Percentiles rank a stretch among this genome's conserved stretches.
These are phyloP conservation scores for Pachysandra terminalis DNA, from an alignment of 164 flowering plant genomes.

Conservation along the genomic window DNA sequence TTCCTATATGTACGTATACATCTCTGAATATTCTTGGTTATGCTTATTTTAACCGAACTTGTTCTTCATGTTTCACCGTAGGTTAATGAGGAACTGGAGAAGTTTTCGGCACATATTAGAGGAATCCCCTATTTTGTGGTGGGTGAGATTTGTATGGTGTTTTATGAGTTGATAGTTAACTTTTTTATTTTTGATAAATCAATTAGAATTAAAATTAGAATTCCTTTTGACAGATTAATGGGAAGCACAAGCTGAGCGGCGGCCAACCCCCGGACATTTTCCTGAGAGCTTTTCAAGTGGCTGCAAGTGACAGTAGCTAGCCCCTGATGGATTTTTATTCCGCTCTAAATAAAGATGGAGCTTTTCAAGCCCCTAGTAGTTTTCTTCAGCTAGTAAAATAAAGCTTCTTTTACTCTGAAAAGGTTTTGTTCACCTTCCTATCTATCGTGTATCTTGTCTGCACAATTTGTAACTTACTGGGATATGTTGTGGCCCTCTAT, in stretches of 20 bases:
- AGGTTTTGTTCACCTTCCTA: too few relatives aligned
- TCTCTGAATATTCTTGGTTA: not conserved
- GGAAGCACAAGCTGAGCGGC: conserved; percentile 65
- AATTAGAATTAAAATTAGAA: not conserved
- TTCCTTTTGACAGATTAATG: conserved; percentile 59
- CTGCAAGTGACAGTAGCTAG: conserved; percentile 36
- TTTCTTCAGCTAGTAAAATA: not conserved
- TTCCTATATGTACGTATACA: not conserved
- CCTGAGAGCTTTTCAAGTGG: conserved; percentile 58
- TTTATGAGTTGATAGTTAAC: not conserved
- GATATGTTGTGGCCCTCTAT: too few relatives aligned
- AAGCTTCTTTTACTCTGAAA: not conserved
- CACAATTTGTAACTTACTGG: too few relatives aligned
- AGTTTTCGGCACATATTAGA: conserved; percentile 45
- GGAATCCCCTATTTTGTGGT: conserved; percentile 89
- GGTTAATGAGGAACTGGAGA: conserved; percentile 68
- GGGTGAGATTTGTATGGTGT: conserved; percentile 15
- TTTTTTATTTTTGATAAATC: not conserved
- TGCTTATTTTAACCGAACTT: conserved; percentile 13
- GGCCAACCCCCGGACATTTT: conserved; percentile 87
- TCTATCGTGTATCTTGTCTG: too few relatives aligned
- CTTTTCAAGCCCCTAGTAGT: not conserved
- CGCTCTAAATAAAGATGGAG: too few relatives aligned
- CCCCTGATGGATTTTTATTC: too few relatives aligned
- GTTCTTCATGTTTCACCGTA: conserved; percentile 18